Evolutionary conservation across 2,329 filamentous ascomycete species (phyloP), one percentile per base, ranked within the genome.

Genomic region (Endoconidiophora laricicola): DNA sequence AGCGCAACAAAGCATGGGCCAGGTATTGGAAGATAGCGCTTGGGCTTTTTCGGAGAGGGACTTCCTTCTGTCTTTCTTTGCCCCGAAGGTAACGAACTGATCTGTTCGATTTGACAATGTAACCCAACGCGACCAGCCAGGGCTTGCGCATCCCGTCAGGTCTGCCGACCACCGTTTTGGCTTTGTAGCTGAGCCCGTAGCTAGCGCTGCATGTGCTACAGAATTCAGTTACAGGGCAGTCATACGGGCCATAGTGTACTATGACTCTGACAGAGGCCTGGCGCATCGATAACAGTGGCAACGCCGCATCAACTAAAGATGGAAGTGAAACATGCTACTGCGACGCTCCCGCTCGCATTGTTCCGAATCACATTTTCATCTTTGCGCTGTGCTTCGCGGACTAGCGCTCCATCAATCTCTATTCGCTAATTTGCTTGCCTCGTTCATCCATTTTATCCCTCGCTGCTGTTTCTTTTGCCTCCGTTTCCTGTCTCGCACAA

Each of bases 261-360:
- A 18, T 43, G 41, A 43, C 6, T 33, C 7, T 12, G 29, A 33
- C 29, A 33, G 9, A 6, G 29, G 29, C 29, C 29, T 33, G 9
- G 29, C 9, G 29, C 29, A 33, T 33, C 29, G 12, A 3, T 33
- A 4, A 33, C 29, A 4, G 29, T 33, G 29, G 29, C 29, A 12
- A 33, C 29, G 12, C 29, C 29, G 12, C 29, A 12, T 3, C 29
- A 33, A 12, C 3, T 33, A 33, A 33, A 3, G 29, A 33, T 2
- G 3, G 18, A n/a, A 42, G 38, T 49, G 47, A 49, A 49, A 49
- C 47, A 49, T 39, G 47, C 40, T 49, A 29, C 26, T 29, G 26
- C 29, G 29, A 33, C 29, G 29, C 29, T 33, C 26, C 29, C 29
- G 26, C 26, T 33, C 29, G 29, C 29, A 12, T 33, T 33, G 29